Percentiles rank a stretch among this genome's conserved stretches.
These are phyloP conservation scores for Rhododendron henanense DNA, from an alignment of 148 eudicot genomes.

Conservation along the genomic window DNA sequence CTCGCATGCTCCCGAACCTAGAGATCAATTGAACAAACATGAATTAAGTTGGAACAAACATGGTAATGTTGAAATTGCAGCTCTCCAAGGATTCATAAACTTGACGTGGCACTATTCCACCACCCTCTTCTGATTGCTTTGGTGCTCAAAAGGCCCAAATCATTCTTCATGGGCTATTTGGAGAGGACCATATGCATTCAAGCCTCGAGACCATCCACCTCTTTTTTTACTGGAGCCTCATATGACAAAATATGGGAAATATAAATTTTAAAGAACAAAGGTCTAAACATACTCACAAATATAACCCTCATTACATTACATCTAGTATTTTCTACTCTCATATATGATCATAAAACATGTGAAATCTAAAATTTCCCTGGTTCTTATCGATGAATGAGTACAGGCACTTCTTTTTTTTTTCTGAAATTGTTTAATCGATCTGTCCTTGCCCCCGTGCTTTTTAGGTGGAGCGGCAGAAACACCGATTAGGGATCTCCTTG, in stretches of 20 bases:
- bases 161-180: background rate
- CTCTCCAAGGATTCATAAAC: background rate
- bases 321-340: background rate
- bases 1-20: slow-evolving; percentile 98
- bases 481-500: background rate
- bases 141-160: background rate
- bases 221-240: background rate
- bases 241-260: background rate
- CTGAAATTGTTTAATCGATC: background rate
- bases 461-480: background rate
- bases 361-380: background rate
- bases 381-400: background rate
- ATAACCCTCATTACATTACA: background rate
- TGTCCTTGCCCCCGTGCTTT: background rate
- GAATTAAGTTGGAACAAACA: background rate
- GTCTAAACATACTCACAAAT: background rate
- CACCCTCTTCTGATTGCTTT: background rate
- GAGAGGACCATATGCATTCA: background rate
- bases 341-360: background rate
- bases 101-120: background rate
- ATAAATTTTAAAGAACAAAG: background rate
- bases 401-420: background rate
- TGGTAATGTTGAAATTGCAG: background rate
- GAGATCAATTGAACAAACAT: slow-evolving; percentile 13
- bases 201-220: background rate